These are phyloP conservation scores for Oryza rufipogon DNA, from an alignment of 176 grass and related monocot species.

Conservation along the genomic window DNA sequence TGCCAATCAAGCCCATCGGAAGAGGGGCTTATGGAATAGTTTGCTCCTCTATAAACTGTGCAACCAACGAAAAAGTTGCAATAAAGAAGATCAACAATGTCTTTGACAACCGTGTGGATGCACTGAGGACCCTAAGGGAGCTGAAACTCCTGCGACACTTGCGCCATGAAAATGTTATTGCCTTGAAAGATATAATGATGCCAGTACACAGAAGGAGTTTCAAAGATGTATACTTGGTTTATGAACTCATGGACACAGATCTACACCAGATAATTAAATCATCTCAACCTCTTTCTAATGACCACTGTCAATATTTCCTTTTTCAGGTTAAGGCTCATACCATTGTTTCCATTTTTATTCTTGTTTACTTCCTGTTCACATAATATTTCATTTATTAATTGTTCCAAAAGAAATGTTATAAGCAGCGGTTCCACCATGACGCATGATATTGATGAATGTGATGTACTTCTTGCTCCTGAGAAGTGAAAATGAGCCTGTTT, in stretches of 20 bases:
- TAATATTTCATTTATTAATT: not conserved
- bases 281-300: constrained; percentile 55
- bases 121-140: constrained; percentile 57
- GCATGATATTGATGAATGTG: not conserved
- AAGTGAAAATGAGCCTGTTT: not conserved
- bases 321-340: constrained; percentile 51
- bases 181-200: constrained; percentile 73
- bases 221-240: constrained; percentile 72
- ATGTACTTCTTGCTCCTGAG: not conserved
- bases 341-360: not conserved
- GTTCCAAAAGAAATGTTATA: not conserved
- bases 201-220: constrained; percentile 55
- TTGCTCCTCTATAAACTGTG: constrained; percentile 47
- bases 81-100: constrained; percentile 67
- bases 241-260: constrained; percentile 59
- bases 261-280: constrained; percentile 73
- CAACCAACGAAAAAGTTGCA: constrained; percentile 55
- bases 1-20: constrained; percentile 62
- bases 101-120: constrained; percentile 66
- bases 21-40: constrained; percentile 56
- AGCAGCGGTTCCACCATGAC: not conserved
- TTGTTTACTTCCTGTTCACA: not conserved
- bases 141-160: constrained; percentile 66
- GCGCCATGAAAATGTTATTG: constrained; percentile 64
- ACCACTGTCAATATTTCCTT: constrained; percentile 75